Evolutionary conservation across 2,329 filamentous ascomycete genomes (phyloP), one percentile per base, ranked within the genome.

Genomic region (Parastagonospora nodorum): DNA sequence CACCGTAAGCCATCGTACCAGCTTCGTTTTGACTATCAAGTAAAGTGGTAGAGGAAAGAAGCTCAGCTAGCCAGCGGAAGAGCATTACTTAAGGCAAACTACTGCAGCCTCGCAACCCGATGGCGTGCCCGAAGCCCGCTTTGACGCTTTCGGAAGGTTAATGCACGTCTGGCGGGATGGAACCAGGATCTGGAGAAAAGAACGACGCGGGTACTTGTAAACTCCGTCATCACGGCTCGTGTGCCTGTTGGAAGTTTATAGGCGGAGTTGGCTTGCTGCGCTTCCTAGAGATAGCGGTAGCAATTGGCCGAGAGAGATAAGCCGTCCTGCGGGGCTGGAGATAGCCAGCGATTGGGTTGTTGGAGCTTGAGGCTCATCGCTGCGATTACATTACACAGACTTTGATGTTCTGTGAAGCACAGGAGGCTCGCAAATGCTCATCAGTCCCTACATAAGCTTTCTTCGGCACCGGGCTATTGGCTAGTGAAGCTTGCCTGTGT

Each of bases 1-100:
- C 49, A 51, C 47, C 52, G 35, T 51, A 61, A 36, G 59, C 51
- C 68, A 71, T 71, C 32, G 19, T 45, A 42, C 45, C 8, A 36
- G 30, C 14, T 19, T 38, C 27, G n/a, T 12, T 29, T 12, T 12
- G 46, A 19, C 50, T 39, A 35, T 43, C 48, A 51, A 35, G 47
- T 51, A 60, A 42, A 33, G 48, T 39, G 48, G 29, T 33, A 48
- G 30, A 33, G 38, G 45, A 42, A 49, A 54, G 15, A 51, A 56
- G 53, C 32, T 50, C 46, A 43, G 24, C 39, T 36, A 57, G 32
- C 16, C 41, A 12, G 15, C 19, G 39, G 27, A 53, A 38, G 27
- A 30, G 11, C 43, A 45, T 45, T 47, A 37, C 47, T 46, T 38
- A 24, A 45, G 33, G 49, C 50, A 6, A 30, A 10, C 30, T 33